Percentiles rank a stretch among this genome's conserved stretches.
These are phyloP conservation scores for Spatholobus suberectus DNA, from an alignment of 306 rosid genomes.

Conservation along the genomic window DNA sequence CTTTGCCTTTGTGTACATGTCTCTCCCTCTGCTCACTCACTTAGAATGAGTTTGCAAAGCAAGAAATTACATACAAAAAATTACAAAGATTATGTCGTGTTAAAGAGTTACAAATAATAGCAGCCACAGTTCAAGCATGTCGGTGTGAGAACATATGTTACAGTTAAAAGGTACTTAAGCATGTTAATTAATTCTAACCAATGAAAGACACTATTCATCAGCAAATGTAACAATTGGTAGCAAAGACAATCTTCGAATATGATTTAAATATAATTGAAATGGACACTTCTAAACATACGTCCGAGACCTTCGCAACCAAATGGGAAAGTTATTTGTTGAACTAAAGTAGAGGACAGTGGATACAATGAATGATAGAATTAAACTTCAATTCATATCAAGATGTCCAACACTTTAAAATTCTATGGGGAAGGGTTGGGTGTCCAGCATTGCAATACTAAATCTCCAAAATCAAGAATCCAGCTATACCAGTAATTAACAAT, in stretches of 20 bases:
- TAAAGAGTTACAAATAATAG: neutral
- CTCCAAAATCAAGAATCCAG: conserved; percentile 30
- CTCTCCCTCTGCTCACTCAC: conserved; percentile 6
- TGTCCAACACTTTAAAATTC: conserved; percentile 3
- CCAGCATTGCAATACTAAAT: conserved; percentile 1
- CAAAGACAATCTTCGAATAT: neutral
- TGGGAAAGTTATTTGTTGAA: neutral
- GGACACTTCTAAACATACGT: neutral
- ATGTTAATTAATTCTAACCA: neutral
- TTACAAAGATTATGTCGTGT: neutral
- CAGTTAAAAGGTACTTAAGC: conserved; percentile 12
- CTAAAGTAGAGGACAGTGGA: conserved; percentile 1
- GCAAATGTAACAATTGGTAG: neutral
- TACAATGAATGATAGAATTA: neutral
- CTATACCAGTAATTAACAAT: neutral
- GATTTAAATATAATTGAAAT: neutral
- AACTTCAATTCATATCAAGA: conserved; percentile 20
- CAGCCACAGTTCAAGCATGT: conserved; percentile 4
- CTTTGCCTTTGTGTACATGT: neutral
- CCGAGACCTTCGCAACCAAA: neutral
- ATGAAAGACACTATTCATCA: neutral
- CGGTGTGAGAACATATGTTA: conserved; percentile 15
- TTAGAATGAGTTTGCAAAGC: conserved; percentile 7
- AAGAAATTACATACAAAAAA: neutral
- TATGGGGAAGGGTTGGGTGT: neutral